Base-by-base conservation (phyloP, 2,329 filamentous ascomycete species). In the Grosmannia huntii region DNA sequence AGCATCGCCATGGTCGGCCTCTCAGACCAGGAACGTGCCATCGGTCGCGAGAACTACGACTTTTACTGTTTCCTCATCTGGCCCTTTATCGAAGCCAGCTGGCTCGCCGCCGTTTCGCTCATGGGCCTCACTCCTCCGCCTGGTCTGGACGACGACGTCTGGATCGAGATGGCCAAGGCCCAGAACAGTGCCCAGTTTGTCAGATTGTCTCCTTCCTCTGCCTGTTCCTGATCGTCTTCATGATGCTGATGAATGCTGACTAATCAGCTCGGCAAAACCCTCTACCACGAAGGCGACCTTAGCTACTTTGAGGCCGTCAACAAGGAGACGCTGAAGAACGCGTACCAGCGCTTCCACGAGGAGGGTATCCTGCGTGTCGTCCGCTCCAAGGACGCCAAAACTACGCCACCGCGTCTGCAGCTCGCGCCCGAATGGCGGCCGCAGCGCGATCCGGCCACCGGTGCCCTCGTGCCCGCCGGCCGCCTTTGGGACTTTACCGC, bases 1-100 rank as follows among this genome's bases (percentile, higher is more conserved):
- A 76, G 79, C 0, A 56, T 90, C n/a, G 74, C 75, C 0, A 82
- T 75, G 58, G 75, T 96, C 44, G 89, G 90, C 5, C 76, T 99
- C 9, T 86, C 87, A 21, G 82, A 87, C 6, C 73, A 80, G 3
- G 94, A 99, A 70, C 80, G 91, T 21, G 77, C 80, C 33, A 84
- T 81, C 7, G 94, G 94, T 1, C 78, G 92, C 44, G 94, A 99
- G 71, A 97, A 96, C 66, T 99, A 88, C 66, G 94, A 99, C 68
- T 99, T 99, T 71, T 97, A 97, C 73, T 97, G 92, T 73, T 99
- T 97, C 77, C 74, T 99, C 23, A 90, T 99, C 62, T 99, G 94
- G 94, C 94, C 94, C 0, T 99, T 99, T 65, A 91, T 97, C 64
- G 94, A 99, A 71, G 87, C 91, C 0, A 86, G 82, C 56, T 99